Evolutionary conservation across 2,329 filamentous ascomycete genomes (phyloP).

Genomic region (Samsoniella hepiali): DNA sequence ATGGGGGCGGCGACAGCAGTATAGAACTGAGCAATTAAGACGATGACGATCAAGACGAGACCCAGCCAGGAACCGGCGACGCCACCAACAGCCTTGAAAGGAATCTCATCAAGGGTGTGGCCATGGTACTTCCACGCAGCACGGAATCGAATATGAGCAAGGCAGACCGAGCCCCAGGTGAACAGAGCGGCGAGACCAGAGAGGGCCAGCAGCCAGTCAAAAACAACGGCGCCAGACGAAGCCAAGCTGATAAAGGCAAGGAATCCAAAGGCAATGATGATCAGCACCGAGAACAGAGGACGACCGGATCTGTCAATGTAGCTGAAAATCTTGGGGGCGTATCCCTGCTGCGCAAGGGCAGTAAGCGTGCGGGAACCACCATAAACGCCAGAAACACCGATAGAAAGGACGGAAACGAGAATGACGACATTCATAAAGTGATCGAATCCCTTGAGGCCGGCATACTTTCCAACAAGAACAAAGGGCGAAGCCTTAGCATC

Average conservation of each 20-base stretch:
- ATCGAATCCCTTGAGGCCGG: slow-evolving; percentile 45
- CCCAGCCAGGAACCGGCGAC: slow-evolving; percentile 62
- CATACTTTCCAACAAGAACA: slow-evolving; percentile 48
- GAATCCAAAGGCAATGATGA: slow-evolving; percentile 45
- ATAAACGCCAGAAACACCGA: slow-evolving; percentile 53
- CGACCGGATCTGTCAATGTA: slow-evolving; percentile 54
- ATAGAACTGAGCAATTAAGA: slow-evolving; percentile 52
- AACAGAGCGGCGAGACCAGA: slow-evolving; percentile 62
- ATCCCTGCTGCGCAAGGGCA: slow-evolving; percentile 54
- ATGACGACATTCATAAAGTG: slow-evolving; percentile 54
- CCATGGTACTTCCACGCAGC: slow-evolving; percentile 56
- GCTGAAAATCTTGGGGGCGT: slow-evolving; percentile 51
- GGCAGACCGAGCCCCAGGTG: slow-evolving; percentile 63
- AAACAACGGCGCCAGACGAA: slow-evolving; percentile 48
- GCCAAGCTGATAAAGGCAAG: slow-evolving; percentile 47
- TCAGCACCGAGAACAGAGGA: slow-evolving; percentile 44
- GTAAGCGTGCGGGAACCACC: slow-evolving; percentile 54
- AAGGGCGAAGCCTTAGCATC: slow-evolving; percentile 46
- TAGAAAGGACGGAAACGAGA: slow-evolving; percentile 51
- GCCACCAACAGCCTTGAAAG: slow-evolving; percentile 59
- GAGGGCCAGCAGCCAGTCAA: slow-evolving; percentile 63
- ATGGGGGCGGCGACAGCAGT: slow-evolving; percentile 45
- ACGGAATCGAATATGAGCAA: slow-evolving; percentile 48
- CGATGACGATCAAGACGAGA: slow-evolving; percentile 51
- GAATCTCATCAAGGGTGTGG: slow-evolving; percentile 60